Evolutionary conservation across 164 flowering plant species (phyloP).

Genomic region (Vitis amurensis): DNA sequence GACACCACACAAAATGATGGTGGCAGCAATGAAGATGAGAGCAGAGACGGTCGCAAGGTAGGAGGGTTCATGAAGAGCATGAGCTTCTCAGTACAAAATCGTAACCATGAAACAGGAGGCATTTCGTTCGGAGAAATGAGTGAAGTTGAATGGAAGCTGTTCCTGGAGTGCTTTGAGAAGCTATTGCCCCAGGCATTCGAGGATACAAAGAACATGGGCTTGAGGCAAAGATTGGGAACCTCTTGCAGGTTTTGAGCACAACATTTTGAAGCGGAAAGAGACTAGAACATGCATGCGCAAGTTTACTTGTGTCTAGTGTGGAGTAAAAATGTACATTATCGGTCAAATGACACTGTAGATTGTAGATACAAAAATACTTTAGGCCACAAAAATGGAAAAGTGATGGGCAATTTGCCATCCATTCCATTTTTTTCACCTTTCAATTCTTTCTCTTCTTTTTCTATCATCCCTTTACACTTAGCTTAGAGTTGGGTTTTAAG

Average conservation of each 20-base stretch:
- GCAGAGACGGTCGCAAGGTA: conserved; percentile 1
- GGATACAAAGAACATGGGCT: conserved; percentile 32
- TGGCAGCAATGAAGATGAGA: neutral
- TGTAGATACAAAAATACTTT: conserved; percentile 6
- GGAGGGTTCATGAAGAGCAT: conserved; percentile 37
- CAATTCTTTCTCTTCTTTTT: no score
- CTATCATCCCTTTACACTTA: no score
- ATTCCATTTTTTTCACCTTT: neutral
- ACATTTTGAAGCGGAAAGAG: no score
- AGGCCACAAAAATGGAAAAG: conserved; percentile 11
- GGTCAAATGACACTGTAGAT: neutral
- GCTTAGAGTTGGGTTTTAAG: no score
- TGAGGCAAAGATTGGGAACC: conserved; percentile 60
- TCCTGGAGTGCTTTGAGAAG: conserved; percentile 53
- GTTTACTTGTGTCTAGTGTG: no score
- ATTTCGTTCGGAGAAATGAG: conserved; percentile 57
- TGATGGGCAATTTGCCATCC: conserved; percentile 18
- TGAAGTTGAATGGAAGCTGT: conserved; percentile 53
- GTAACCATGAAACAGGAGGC: conserved; percentile 29
- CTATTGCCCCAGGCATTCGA: conserved; percentile 62
- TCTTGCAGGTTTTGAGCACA: conserved; percentile 51
- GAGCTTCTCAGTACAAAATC: conserved; percentile 41
- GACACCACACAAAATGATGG: no score
- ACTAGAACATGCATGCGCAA: no score
- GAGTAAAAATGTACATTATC: neutral